Base-by-base conservation (phyloP, 2,329 filamentous ascomycete genomes). In the Venturiaceae sp. region DNA sequence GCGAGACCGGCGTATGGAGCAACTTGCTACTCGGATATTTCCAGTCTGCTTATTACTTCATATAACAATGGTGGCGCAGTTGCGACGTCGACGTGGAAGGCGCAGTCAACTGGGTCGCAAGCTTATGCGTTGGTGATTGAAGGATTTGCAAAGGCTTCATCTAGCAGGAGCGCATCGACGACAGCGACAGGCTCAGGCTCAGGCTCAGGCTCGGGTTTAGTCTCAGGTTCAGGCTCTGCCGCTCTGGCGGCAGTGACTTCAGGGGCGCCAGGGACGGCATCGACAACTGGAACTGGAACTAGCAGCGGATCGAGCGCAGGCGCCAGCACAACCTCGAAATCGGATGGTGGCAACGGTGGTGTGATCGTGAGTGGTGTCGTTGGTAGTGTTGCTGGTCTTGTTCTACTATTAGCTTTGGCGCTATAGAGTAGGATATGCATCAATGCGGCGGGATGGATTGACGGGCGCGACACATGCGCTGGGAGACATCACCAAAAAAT, bases 121-220 rank as follows among this genome's bases (percentile, higher is more conserved):
- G 64, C 65, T 1, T 68, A 62, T 33, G 67, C 65, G 2, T 64
- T 67, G 58, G 65, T 66, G 21, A 67, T 69, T 53, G 67, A 69
- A 46, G 67, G 67, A 9, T 56, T 14, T 36, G 52, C n/a, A n/a
- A 23, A 14, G 9, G 52, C 32, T 5, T 30, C 52, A 8, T 28
- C 44, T n/a, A 26, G 23, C 16, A 50, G 26, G 6, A 16, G 13
- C 5, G 16, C 44, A 2, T 32, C 14, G 2, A 16, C 14, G 8
- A 14, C 41, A 26, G 21, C 41, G 3, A 13, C n/a, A n/a, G n/a
- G n/a, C n/a, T n/a, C n/a, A n/a, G n/a, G n/a, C n/a, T n/a, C n/a
- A n/a, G n/a, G n/a, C n/a, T n/a, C n/a, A n/a, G n/a, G n/a, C n/a
- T n/a, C n/a, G n/a, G n/a, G n/a, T n/a, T n/a, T n/a, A n/a, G n/a